Evolutionary conservation across 305 asterid genomes (phyloP).

Genomic region (Solanum hybrid): DNA sequence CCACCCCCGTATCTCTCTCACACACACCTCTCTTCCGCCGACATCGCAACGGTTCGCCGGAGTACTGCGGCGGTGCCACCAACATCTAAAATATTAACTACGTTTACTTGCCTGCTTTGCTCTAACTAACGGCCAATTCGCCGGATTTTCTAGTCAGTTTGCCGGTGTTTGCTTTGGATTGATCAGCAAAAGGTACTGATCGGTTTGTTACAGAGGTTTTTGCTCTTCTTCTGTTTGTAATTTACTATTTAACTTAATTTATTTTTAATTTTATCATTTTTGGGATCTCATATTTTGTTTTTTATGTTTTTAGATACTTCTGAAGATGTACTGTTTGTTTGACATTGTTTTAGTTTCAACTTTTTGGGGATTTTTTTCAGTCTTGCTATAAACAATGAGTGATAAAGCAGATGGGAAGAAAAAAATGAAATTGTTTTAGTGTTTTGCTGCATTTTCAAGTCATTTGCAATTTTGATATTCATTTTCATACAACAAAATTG

Average conservation of each 20-base stretch:
- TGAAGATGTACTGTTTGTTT: not conserved
- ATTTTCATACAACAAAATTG: not conserved
- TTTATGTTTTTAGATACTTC: not conserved
- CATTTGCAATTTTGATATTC: not conserved
- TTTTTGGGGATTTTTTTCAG: not conserved
- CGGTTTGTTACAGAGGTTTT: not conserved
- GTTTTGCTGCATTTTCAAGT: not conserved
- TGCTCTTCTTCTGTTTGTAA: not conserved
- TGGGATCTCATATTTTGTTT: not conserved
- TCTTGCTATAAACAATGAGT: not conserved
- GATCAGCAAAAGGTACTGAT: not conserved
- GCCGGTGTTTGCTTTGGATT: not conserved
- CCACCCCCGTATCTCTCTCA: not conserved
- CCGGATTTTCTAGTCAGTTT: not conserved
- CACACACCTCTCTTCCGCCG: constrained; percentile 11
- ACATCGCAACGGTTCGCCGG: constrained; percentile 42
- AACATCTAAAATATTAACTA: not conserved
- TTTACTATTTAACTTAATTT: not conserved
- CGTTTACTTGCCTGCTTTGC: not conserved
- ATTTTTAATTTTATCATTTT: not conserved
- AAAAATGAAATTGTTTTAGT: not conserved
- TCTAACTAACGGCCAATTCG: not conserved
- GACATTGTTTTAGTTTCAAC: not conserved
- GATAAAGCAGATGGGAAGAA: not conserved
- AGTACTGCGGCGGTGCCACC: constrained; percentile 26